Evolutionary conservation across 305 asterid species (phyloP).

Genomic region (Fraxinus sp.): DNA sequence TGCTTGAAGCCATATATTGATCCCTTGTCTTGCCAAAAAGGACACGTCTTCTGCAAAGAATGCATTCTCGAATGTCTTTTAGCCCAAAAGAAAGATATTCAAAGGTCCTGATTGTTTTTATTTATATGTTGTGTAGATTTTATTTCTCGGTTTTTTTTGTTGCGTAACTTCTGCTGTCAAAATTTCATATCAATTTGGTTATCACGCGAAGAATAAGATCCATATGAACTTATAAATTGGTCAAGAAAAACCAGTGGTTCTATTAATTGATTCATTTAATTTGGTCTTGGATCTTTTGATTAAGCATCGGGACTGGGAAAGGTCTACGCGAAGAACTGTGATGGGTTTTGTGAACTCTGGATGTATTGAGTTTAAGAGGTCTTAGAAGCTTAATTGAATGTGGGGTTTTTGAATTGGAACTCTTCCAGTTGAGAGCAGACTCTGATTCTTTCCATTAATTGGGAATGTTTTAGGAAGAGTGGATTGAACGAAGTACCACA

Average conservation of each 20-base stretch:
- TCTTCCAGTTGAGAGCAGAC: background rate
- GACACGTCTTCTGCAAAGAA: conserved; percentile 74
- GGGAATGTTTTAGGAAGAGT: background rate
- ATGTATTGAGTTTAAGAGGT: background rate
- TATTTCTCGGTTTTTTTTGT: background rate
- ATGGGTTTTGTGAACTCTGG: background rate
- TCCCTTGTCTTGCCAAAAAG: conserved; percentile 74
- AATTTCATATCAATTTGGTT: background rate
- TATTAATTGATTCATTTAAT: background rate
- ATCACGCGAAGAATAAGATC: background rate
- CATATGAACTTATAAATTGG: background rate
- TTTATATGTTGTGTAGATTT: background rate
- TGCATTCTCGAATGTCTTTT: conserved; percentile 55
- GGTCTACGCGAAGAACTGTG: background rate
- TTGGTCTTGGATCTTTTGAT: background rate
- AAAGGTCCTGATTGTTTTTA: conserved; percentile 37
- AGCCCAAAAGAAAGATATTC: conserved; percentile 82
- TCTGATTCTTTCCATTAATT: background rate
- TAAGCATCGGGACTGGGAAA: background rate
- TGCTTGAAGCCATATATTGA: conserved; percentile 90
- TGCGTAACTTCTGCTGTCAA: background rate
- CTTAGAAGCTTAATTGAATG: background rate
- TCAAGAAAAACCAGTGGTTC: background rate
- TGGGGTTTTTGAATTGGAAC: background rate
- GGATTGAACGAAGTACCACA: too few relatives aligned